Evolutionary conservation across 352 stramenopile species (phyloP).

Genomic region (Globisporangium barbulae): DNA sequence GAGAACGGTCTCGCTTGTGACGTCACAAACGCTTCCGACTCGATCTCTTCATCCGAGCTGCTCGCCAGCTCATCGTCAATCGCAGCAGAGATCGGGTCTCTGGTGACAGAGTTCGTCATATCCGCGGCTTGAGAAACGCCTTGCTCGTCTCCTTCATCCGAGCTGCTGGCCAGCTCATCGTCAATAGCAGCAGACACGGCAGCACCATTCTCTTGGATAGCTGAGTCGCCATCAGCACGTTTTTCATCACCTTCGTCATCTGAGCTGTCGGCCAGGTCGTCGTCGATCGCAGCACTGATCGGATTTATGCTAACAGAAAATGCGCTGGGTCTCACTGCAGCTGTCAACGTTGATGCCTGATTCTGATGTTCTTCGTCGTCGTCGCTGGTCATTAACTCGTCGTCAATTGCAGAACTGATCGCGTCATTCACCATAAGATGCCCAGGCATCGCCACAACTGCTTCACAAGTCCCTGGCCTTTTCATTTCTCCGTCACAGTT

Average conservation of each 20-base stretch:
- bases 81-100: neutral
- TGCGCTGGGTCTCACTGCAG: neutral
- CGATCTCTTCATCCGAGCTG: neutral
- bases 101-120: neutral
- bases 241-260: conserved; percentile 6
- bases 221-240: conserved; percentile 8
- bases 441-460: neutral
- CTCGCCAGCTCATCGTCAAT: neutral
- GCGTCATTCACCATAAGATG: neutral
- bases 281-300: conserved; percentile 1
- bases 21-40: neutral
- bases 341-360: neutral
- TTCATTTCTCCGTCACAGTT: neutral
- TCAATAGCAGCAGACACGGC: conserved; percentile 33
- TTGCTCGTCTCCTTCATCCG: conserved; percentile 16
- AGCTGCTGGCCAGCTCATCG: conserved; percentile 29
- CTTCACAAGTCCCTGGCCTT: neutral
- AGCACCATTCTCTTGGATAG: conserved; percentile 10
- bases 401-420: neutral
- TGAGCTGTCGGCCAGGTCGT: neutral
- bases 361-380: neutral
- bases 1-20: neutral
- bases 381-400: neutral
- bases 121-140: neutral
- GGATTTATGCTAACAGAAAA: neutral